Evolutionary conservation across 805 yeast genomes (phyloP).

Genomic region (Kazachstania martiniae): DNA sequence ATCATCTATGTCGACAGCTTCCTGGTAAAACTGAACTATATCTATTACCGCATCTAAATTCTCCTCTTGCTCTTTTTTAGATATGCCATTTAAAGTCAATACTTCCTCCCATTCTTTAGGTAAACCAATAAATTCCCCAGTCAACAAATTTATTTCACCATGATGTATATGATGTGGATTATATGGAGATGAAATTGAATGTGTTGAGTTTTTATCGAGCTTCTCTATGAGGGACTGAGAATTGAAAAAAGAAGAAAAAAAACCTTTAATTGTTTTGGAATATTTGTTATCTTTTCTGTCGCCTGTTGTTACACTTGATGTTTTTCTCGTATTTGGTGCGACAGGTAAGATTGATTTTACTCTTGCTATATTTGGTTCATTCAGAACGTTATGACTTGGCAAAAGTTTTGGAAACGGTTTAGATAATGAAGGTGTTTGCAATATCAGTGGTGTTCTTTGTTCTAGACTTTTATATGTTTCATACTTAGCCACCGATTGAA

Average conservation of each 20-base stretch:
- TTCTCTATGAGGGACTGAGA: too few species aligned
- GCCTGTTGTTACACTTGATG: too few species aligned
- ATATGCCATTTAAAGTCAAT: slow-evolving; percentile 75
- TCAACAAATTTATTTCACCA: slow-evolving; percentile 72
- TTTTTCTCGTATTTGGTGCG: too few species aligned
- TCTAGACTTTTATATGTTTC: too few species aligned
- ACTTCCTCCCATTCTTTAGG: slow-evolving; percentile 86
- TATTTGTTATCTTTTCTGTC: too few species aligned
- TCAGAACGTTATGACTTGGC: too few species aligned
- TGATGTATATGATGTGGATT: slow-evolving; percentile 83
- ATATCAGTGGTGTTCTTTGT: background rate
- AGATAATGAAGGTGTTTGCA: background rate
- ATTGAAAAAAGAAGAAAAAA: slow-evolving; percentile 42
- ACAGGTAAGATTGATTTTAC: background rate
- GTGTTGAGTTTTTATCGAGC: too few species aligned
- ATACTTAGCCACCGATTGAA: too few species aligned
- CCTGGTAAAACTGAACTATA: slow-evolving; percentile 73
- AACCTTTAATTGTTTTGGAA: slow-evolving; percentile 45
- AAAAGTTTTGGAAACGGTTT: slow-evolving; percentile 2
- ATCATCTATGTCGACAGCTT: slow-evolving; percentile 30
- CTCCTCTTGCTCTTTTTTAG: slow-evolving; percentile 72
- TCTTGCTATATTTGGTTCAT: too few species aligned
- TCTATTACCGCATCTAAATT: slow-evolving; percentile 91
- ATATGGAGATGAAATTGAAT: slow-evolving; percentile 87
- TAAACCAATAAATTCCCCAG: slow-evolving; percentile 79